Conservation (phyloP, 192 early-diverging fungal species). For the Backusella westeae region DNA sequence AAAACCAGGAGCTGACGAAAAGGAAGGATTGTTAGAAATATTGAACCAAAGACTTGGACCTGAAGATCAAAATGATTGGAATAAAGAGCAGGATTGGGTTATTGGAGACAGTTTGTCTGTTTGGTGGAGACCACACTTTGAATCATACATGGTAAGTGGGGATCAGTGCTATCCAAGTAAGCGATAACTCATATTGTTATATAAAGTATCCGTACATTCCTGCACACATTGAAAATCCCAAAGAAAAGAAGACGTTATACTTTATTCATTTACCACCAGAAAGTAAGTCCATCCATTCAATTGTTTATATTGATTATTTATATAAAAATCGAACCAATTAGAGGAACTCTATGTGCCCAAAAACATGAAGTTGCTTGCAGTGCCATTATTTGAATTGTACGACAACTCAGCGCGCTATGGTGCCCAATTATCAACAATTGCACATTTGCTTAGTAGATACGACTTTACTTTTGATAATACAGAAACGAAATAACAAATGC, state of each 20-base stretch:
- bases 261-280: slow-evolving; percentile 71
- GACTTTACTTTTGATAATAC: slow-evolving; percentile 36
- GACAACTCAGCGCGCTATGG: slow-evolving; percentile 78
- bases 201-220: slow-evolving; percentile 78
- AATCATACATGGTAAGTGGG: slow-evolving; percentile 65
- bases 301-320: too few species aligned
- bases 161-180: background rate
- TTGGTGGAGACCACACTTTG: slow-evolving; percentile 81
- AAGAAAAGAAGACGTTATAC: slow-evolving; percentile 75
- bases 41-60: slow-evolving; percentile 57
- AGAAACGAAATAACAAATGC: background rate
- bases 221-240: slow-evolving; percentile 74
- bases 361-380: slow-evolving; percentile 77
- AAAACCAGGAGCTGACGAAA: slow-evolving; percentile 73
- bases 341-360: slow-evolving; percentile 70
- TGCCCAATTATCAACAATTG: slow-evolving; percentile 62
- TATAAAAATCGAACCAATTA: slow-evolving; percentile 15
- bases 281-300: slow-evolving; percentile 37
- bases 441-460: slow-evolving; percentile 60
- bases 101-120: slow-evolving; percentile 68
- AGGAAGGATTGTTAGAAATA: slow-evolving; percentile 62
- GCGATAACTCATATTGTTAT: background rate
- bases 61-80: slow-evolving; percentile 27
- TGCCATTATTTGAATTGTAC: slow-evolving; percentile 79
- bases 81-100: slow-evolving; percentile 57